Evolutionary conservation across 2,329 filamentous ascomycete genomes (phyloP).

Genomic region (Zasmidium cellare): DNA sequence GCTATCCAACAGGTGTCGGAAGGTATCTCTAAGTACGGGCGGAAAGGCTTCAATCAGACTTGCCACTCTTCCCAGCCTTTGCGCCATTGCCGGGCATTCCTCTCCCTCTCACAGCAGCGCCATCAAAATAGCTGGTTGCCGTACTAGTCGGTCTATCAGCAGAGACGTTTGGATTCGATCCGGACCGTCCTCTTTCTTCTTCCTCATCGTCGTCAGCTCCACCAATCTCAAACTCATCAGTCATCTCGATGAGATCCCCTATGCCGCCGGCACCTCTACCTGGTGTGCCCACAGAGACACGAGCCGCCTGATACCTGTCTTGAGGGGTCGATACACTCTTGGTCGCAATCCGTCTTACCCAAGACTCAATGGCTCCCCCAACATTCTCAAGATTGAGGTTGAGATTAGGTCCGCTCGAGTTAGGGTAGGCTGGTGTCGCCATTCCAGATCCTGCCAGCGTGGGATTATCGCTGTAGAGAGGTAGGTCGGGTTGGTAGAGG

Average conservation of each 20-base stretch:
- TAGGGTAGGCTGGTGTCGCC: slow-evolving; percentile 27
- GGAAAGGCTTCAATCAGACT: slow-evolving; percentile 30
- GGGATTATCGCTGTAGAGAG: slow-evolving; percentile 44
- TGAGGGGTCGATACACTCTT: slow-evolving; percentile 45
- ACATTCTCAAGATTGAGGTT: slow-evolving; percentile 70
- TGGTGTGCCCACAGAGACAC: slow-evolving; percentile 33
- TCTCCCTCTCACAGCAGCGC: slow-evolving; percentile 20
- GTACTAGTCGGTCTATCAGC: slow-evolving; percentile 18
- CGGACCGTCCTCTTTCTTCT: slow-evolving; percentile 31
- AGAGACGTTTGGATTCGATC: slow-evolving; percentile 14
- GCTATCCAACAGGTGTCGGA: background rate
- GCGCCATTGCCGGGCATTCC: slow-evolving; percentile 13
- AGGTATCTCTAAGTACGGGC: background rate
- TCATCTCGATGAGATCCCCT: slow-evolving; percentile 70
- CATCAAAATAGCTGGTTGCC: slow-evolving; percentile 31
- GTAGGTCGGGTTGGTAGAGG: slow-evolving; percentile 63
- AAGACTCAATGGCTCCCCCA: slow-evolving; percentile 83
- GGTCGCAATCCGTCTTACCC: slow-evolving; percentile 79
- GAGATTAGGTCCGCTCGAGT: slow-evolving; percentile 26
- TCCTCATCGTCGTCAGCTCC: slow-evolving; percentile 34
- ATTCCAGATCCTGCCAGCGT: slow-evolving; percentile 28
- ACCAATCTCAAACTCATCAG: slow-evolving; percentile 55
- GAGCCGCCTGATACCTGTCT: slow-evolving; percentile 13
- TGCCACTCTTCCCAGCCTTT: slow-evolving; percentile 28
- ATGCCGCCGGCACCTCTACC: slow-evolving; percentile 45